Evolutionary conservation across 108 stramenopile genomes (phyloP).

Genomic region (Cyclostephanos invisitatus): DNA sequence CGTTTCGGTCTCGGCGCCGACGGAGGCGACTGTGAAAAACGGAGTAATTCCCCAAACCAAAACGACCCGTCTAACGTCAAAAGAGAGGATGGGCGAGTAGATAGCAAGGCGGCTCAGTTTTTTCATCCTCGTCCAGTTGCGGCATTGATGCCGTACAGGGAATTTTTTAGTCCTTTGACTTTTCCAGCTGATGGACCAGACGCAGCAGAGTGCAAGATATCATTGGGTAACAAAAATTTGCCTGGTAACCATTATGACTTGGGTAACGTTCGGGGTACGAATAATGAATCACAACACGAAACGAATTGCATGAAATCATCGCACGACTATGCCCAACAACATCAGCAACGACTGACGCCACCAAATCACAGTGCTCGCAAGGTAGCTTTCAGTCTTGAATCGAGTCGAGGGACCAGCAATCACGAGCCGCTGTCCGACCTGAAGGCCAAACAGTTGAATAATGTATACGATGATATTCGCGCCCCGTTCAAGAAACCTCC

Average conservation of each 20-base stretch:
- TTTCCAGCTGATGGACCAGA: not conserved
- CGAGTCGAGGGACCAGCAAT: not conserved
- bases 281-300: not conserved
- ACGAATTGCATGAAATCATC: not conserved
- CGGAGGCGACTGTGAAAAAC: not conserved
- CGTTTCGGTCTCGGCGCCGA: not conserved
- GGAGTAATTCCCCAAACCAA: not conserved
- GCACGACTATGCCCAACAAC: not conserved
- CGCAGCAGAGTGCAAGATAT: not conserved
- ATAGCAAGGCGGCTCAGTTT: slow-evolving; percentile 38
- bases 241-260: not conserved
- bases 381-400: slow-evolving; percentile 1
- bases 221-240: not conserved
- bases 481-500: slow-evolving; percentile 5
- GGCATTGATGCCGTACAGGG: slow-evolving; percentile 15
- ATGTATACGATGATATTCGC: slow-evolving; percentile 7
- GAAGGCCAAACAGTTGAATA: slow-evolving; percentile 3
- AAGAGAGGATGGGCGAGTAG: not conserved
- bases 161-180: slow-evolving; percentile 34
- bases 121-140: slow-evolving; percentile 41
- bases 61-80: not conserved
- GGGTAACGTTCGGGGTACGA: not conserved
- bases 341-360: not conserved
- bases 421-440: slow-evolving; percentile 3
- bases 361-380: not conserved